These are phyloP conservation scores for Huntiella savannae DNA, from an alignment of 2,329 filamentous ascomycete genomes.

Conservation along the genomic window DNA sequence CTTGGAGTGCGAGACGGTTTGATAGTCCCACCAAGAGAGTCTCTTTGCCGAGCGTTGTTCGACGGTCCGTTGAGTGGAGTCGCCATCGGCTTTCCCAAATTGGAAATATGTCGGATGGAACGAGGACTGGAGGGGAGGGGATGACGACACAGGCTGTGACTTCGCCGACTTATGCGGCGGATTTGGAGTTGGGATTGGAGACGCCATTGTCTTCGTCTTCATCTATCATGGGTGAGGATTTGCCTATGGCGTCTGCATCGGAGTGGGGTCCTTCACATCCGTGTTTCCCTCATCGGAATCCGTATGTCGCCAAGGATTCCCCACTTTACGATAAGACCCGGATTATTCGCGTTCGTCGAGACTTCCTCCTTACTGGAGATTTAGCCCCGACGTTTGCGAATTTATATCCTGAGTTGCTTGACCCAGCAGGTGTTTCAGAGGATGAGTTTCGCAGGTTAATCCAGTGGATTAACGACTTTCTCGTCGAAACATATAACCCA, in stretches of 20 bases:
- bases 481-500: conserved; percentile 64
- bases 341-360: conserved; percentile 76
- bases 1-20: no score
- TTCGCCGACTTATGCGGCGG: no score
- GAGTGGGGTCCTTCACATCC: conserved; percentile 90
- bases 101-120: no score
- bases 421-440: conserved; percentile 63
- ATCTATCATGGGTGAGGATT: conserved; percentile 43
- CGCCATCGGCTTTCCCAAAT: conserved; percentile 24
- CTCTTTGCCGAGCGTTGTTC: conserved; percentile 26
- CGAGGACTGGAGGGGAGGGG: no score
- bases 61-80: conserved; percentile 15
- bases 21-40: neutral
- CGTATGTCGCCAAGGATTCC: conserved; percentile 66
- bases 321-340: conserved; percentile 59
- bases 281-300: conserved; percentile 84
- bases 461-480: conserved; percentile 59
- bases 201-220: conserved; percentile 37
- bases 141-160: no score
- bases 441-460: conserved; percentile 71
- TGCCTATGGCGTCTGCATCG: conserved; percentile 48
- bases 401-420: conserved; percentile 86
- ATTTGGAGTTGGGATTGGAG: neutral
- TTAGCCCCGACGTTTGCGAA: conserved; percentile 87
- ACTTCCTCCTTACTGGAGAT: conserved; percentile 82